Evolutionary conservation across 2,329 filamentous ascomycete species (phyloP), one percentile per base, ranked within the genome.

Genomic region (Talaromyces atroroseus): DNA sequence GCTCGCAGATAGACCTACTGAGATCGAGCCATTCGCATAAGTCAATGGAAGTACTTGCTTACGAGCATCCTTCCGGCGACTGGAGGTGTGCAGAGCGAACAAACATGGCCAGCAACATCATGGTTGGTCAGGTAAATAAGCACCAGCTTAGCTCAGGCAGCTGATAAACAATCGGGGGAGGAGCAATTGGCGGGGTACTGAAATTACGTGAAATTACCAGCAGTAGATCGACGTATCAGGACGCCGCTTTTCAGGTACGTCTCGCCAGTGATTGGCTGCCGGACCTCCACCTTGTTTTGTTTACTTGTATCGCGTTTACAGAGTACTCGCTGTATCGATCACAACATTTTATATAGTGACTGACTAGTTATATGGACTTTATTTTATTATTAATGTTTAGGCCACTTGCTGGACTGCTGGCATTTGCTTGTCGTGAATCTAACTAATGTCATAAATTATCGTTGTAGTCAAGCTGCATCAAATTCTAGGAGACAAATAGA

Each of bases 141-240:
- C 11, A 23, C 20, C 8, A 42, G 18, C 38, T 47, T 51, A 34
- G 53, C 32, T 36, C 32, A 20, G 29, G 40, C 40, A 46, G 54
- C 42, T 34, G 52, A 44, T 54, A 54, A 55, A 55, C 52, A 54
- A 58, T 48, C 52, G 11, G 46, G 45, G 52, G 52, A 44, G 56
- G 48, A 55, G 52, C 52, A 52, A 55, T 54, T 58, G 56, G 56
- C 49, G 56, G 56, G 56, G 56, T 44, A 46, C 36, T 20, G 26
- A 42, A 42, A 42, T 42, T 42, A 42, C 38, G 2, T 29, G 40
- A 44, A 44, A 44, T 21, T 44, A 44, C 40, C 40, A 44, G 18
- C 40, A 2, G 40, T 10, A 3, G 40, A 38, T 32, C 21, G 51
- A 38, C 51, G 42, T 47, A 47, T 47, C 16, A 24, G 29, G 47